A percentile compares a stretch with the other conserved stretches of the same genome.
These are phyloP conservation scores for Luzula sylvatica DNA, from an alignment of 176 grass and related monocot genomes.

Conservation along the genomic window DNA sequence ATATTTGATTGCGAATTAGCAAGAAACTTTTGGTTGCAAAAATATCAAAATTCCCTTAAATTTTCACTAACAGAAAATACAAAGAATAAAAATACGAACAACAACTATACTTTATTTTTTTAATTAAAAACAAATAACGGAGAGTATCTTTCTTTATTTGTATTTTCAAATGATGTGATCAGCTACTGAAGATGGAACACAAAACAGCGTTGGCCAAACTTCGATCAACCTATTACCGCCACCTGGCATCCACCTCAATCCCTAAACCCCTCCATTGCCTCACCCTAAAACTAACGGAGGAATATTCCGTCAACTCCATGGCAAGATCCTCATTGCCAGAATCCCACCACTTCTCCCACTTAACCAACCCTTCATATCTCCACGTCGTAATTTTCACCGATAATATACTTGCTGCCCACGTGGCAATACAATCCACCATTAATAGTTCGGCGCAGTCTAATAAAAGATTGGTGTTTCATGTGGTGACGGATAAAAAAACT, in stretches of 20 bases:
- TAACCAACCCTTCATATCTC: constrained; percentile 40
- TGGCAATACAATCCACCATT: constrained; percentile 46
- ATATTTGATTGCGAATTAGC: too few species aligned
- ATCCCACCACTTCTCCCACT: constrained; percentile 54
- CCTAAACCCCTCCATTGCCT: constrained; percentile 89
- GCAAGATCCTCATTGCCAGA: constrained; percentile 69
- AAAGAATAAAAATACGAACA: too few species aligned
- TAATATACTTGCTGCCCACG: constrained; percentile 72
- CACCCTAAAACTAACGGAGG: constrained; percentile 47
- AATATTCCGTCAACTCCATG: constrained; percentile 66
- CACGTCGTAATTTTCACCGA: constrained; percentile 75
- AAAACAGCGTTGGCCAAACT: constrained; percentile 53
- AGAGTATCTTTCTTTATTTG: too few species aligned
- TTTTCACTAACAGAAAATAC: too few species aligned
- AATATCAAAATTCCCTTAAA: too few species aligned
- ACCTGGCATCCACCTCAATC: constrained; percentile 61
- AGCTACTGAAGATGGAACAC: constrained; percentile 88
- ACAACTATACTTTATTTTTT: too few species aligned
- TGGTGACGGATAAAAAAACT: constrained; percentile 89
- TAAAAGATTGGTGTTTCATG: constrained; percentile 65
- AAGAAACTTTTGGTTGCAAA: too few species aligned
- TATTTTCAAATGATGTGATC: neutral
- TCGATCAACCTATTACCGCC: constrained; percentile 39
- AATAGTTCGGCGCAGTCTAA: constrained; percentile 33
- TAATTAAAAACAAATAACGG: too few species aligned